A percentile compares a stretch with the other conserved stretches of the same genome.
Conservation (phyloP, 176 grass and related monocot genomes). For the Cenchrus fungigraminus region DNA sequence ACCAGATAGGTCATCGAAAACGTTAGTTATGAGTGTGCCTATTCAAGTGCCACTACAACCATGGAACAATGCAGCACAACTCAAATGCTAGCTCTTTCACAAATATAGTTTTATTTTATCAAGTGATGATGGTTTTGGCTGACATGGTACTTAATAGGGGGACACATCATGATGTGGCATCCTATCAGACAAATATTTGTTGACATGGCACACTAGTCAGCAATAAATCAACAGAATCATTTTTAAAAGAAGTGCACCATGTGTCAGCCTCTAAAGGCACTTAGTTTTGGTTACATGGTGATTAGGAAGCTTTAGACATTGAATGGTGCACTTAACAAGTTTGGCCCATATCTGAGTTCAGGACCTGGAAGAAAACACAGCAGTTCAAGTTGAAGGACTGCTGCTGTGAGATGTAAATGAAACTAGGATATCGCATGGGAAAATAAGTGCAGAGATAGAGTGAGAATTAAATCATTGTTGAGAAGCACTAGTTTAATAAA, state of each 20-base stretch:
- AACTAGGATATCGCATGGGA: neutral
- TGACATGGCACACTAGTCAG: neutral
- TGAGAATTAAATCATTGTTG: neutral
- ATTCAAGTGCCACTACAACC: neutral
- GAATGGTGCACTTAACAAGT: neutral
- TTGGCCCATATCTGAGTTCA: neutral
- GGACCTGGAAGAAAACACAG: neutral
- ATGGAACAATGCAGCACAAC: slow-evolving; percentile 9
- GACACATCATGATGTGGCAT: neutral
- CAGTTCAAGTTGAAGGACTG: neutral
- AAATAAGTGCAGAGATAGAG: neutral
- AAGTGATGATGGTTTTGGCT: neutral
- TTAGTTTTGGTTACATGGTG: neutral
- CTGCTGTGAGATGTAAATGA: neutral
- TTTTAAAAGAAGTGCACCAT: neutral
- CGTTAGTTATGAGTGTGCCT: neutral
- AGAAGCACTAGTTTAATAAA: neutral
- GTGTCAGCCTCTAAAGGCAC: neutral
- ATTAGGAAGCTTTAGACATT: neutral
- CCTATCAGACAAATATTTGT: neutral
- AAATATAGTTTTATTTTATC: neutral
- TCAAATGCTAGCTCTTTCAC: neutral
- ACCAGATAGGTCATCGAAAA: neutral
- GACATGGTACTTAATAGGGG: neutral
- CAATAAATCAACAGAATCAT: neutral